Percentiles rank a stretch among this genome's conserved stretches.
Conservation (phyloP, 1,139 yeast genomes). For the Yarrowia galli region DNA sequence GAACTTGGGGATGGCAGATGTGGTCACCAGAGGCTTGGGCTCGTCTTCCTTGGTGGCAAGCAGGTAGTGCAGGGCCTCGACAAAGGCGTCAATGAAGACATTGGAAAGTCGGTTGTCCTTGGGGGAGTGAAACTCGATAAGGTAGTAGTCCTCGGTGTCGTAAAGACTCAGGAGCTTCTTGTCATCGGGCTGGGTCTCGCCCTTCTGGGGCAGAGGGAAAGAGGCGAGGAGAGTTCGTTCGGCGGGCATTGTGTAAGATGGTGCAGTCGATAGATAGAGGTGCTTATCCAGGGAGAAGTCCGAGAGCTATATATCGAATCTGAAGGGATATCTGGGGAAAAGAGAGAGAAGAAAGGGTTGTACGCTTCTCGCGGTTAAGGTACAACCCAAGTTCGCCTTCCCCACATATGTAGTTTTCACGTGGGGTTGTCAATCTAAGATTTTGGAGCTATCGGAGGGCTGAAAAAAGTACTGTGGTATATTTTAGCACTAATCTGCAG, state of each 20-base stretch:
- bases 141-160: conserved; percentile 45
- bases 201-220: conserved; percentile 35
- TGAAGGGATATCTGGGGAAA: neutral
- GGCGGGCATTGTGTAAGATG: conserved; percentile 9
- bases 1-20: conserved; percentile 51
- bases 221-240: conserved; percentile 30
- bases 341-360: neutral
- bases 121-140: conserved; percentile 49
- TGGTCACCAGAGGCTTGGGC: conserved; percentile 51
- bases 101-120: conserved; percentile 53
- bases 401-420: conserved; percentile 34
- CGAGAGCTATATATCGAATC: conserved; percentile 2
- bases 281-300: neutral
- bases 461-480: too few species aligned
- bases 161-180: conserved; percentile 30
- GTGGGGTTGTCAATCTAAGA: conserved; percentile 9
- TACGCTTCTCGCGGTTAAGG: neutral
- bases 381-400: conserved; percentile 7
- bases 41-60: conserved; percentile 30
- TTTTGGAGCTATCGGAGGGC: neutral
- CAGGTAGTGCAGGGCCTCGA: conserved; percentile 46
- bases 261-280: neutral
- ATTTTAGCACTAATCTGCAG: neutral
- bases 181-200: conserved; percentile 28
- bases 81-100: conserved; percentile 48